Conservation (phyloP, 2,329 filamentous ascomycete species). For the Clonostachys sp. region DNA sequence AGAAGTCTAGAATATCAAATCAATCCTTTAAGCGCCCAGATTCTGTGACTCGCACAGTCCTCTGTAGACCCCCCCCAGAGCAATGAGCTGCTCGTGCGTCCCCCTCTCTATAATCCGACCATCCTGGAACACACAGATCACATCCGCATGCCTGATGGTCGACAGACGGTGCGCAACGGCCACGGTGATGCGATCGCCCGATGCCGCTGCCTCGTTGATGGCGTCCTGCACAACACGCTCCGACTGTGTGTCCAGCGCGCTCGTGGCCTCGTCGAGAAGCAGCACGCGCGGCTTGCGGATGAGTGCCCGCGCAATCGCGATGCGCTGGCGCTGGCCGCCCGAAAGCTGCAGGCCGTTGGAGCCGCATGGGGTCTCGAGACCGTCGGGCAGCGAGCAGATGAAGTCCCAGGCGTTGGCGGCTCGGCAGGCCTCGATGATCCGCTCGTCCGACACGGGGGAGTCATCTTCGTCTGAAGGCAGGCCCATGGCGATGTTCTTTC, state of each 20-base stretch:
- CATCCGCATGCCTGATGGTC: slow-evolving; percentile 94
- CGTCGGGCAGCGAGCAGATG: slow-evolving; percentile 79
- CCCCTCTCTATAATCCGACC: slow-evolving; percentile 92
- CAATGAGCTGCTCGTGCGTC: slow-evolving; percentile 76
- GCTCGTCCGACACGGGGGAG: slow-evolving; percentile 49
- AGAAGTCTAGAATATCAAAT: no score
- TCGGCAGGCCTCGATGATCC: slow-evolving; percentile 73
- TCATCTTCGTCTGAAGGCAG: slow-evolving; percentile 52
- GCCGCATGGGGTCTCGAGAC: slow-evolving; percentile 81
- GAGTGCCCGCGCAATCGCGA: slow-evolving; percentile 87
- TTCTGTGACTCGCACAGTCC: slow-evolving; percentile 80
- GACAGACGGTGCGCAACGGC: slow-evolving; percentile 87
- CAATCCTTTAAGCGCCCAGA: slow-evolving; percentile 32
- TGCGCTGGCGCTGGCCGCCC: slow-evolving; percentile 91
- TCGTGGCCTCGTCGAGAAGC: slow-evolving; percentile 13
- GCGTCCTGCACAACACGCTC: slow-evolving; percentile 86
- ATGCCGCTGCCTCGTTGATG: slow-evolving; percentile 70
- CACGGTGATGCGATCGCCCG: slow-evolving; percentile 77
- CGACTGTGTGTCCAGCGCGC: slow-evolving; percentile 46
- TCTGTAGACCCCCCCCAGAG: slow-evolving; percentile 65
- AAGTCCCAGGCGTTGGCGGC: slow-evolving; percentile 95
- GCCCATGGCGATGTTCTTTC: slow-evolving; percentile 84
- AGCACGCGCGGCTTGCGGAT: slow-evolving; percentile 91
- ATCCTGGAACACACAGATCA: slow-evolving; percentile 87
- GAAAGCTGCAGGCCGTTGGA: slow-evolving; percentile 81